Percentiles rank a stretch among this genome's conserved stretches.
phyloP scores from a whole-genome alignment of 495 filamentous ascomycete species.

The Trypethelium eluteriae region DNA sequence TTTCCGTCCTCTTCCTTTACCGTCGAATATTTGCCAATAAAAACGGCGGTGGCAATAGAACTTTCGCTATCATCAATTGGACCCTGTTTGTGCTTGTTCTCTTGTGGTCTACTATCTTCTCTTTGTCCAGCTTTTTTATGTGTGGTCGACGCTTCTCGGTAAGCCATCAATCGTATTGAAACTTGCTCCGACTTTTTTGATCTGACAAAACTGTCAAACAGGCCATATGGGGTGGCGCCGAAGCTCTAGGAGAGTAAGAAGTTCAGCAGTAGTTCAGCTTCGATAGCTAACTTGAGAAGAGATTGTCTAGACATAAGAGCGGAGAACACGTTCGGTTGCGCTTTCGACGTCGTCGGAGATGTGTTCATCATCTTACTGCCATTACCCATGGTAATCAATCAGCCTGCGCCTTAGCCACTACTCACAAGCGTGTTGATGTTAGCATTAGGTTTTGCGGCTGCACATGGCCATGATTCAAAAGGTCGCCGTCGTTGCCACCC shows the following conservation, averaged over 20 bases:
- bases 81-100: not conserved
- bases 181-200: too few relatives aligned
- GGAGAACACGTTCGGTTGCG: not conserved
- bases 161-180: too few relatives aligned
- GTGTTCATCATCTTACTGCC: not conserved
- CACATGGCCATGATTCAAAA: not conserved
- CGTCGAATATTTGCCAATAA: not conserved
- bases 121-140: slow-evolving; percentile 1
- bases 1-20: slow-evolving; percentile 5
- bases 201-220: too few relatives aligned
- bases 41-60: not conserved
- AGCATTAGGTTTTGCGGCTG: not conserved
- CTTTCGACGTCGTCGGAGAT: not conserved
- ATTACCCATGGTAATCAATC: not conserved
- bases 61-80: not conserved
- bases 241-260: too few relatives aligned
- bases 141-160: not conserved
- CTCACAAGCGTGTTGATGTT: not conserved
- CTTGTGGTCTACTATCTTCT: not conserved
- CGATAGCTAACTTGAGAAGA: not conserved
- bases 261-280: too few relatives aligned
- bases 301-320: not conserved
- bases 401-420: not conserved
- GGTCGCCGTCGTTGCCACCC: not conserved
- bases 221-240: not conserved